Evolutionary conservation across 1,284 basidiomycete genomes (phyloP).

Genomic region (Trichosporon ovoides): DNA sequence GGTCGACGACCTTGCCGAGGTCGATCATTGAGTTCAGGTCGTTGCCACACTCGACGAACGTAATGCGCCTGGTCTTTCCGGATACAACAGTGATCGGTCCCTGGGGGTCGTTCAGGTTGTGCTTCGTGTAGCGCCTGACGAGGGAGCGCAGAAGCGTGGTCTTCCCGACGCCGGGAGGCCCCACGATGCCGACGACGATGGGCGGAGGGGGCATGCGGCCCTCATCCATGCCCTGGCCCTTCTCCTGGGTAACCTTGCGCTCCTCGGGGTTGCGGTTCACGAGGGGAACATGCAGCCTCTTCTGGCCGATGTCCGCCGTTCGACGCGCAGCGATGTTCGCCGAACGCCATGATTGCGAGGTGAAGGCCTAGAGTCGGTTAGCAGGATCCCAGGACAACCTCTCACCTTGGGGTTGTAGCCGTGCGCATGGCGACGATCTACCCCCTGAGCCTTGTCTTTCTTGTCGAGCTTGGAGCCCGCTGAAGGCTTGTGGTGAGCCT

Average conservation of each 20-base stretch:
- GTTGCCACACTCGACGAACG: constrained; percentile 96
- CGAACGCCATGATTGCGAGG: constrained; percentile 77
- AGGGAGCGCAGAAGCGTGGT: constrained; percentile 89
- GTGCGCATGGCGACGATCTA: constrained; percentile 54
- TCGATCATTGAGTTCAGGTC: constrained; percentile 98
- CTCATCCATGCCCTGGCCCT: constrained; percentile 47
- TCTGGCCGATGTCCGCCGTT: constrained; percentile 90
- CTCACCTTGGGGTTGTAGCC: constrained; percentile 88
- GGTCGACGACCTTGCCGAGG: constrained; percentile 90
- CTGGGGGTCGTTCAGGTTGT: constrained; percentile 80
- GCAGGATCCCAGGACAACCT: not conserved
- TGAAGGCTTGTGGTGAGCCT: constrained; percentile 67
- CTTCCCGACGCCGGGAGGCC: constrained; percentile 96
- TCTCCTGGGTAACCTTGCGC: constrained; percentile 47
- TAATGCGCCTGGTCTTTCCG: constrained; percentile 83
- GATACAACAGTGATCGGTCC: constrained; percentile 94
- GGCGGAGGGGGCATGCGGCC: constrained; percentile 67
- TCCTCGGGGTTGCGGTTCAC: constrained; percentile 91
- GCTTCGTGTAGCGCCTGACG: constrained; percentile 88
- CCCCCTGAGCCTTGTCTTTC: constrained; percentile 62
- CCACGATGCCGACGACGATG: constrained; percentile 92
- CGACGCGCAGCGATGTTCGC: constrained; percentile 84
- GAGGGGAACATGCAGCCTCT: constrained; percentile 89
- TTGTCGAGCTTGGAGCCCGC: constrained; percentile 70
- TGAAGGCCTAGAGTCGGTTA: constrained; percentile 61